These are phyloP conservation scores for Russula dissimulans DNA, from an alignment of 768 basidiomycete species.

Conservation along the genomic window DNA sequence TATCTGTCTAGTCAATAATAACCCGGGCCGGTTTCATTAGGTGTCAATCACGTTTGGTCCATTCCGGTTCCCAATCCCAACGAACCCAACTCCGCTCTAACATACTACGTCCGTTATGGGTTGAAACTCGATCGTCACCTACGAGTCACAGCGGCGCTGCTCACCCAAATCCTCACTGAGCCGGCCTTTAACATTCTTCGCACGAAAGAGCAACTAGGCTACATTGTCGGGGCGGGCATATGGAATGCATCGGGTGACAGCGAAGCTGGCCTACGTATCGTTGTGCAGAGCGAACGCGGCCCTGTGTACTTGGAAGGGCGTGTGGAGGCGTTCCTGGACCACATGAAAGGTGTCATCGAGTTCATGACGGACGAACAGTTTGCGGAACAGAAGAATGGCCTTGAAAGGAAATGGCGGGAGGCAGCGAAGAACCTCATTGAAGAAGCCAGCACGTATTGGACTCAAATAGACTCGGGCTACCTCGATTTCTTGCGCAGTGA, in stretches of 20 bases:
- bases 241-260: conserved; percentile 55
- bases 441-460: conserved; percentile 63
- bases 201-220: conserved; percentile 93
- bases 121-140: conserved; percentile 49
- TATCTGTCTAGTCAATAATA: not conserved
- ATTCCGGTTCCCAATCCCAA: conserved; percentile 67
- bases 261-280: conserved; percentile 67
- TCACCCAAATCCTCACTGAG: conserved; percentile 81
- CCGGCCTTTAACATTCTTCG: conserved; percentile 87
- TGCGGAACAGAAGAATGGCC: conserved; percentile 61
- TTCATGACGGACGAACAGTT: conserved; percentile 69
- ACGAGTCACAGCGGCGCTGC: conserved; percentile 60
- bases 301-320: conserved; percentile 77
- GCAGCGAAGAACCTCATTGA: conserved; percentile 82
- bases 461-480: conserved; percentile 67
- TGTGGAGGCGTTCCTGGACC: conserved; percentile 78
- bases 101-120: conserved; percentile 81
- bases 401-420: conserved; percentile 79
- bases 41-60: conserved; percentile 59
- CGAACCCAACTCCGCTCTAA: conserved; percentile 79
- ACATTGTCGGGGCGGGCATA: conserved; percentile 62
- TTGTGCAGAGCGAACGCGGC: conserved; percentile 81
- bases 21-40: conserved; percentile 30
- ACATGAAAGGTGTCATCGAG: conserved; percentile 58
- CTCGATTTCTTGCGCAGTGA: conserved; percentile 81